Conservation (phyloP, 208 protist species). For the Trypanosoma vivax region DNA sequence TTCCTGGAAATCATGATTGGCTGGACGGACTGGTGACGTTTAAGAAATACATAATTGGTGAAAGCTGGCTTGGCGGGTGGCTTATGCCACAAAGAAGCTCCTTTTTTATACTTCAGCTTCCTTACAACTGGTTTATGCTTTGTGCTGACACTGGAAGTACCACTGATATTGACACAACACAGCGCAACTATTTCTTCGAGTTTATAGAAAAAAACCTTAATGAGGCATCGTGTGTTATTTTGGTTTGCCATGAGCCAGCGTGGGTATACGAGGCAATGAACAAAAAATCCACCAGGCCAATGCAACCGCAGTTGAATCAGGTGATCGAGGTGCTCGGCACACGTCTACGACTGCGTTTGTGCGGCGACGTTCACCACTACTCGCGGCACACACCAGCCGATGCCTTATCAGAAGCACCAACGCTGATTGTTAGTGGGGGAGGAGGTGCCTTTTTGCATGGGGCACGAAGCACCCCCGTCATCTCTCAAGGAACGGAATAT, state of each 20-base stretch:
- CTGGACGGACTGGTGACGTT: conserved; percentile 80
- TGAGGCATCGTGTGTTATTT: conserved; percentile 61
- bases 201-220: conserved; percentile 68
- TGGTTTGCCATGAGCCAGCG: conserved; percentile 59
- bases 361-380: conserved; percentile 88
- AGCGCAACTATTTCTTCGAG: conserved; percentile 81
- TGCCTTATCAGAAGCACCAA: conserved; percentile 45
- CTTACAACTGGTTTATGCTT: conserved; percentile 81
- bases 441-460: conserved; percentile 81
- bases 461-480: conserved; percentile 41
- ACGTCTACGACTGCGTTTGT: conserved; percentile 51
- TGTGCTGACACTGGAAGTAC: conserved; percentile 70
- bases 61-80: conserved; percentile 76
- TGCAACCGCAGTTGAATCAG: conserved; percentile 49
- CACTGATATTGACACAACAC: conserved; percentile 70
- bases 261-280: conserved; percentile 75
- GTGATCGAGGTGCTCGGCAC: conserved; percentile 54
- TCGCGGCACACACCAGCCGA: conserved; percentile 58
- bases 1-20: conserved; percentile 89
- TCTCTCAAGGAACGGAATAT: conserved; percentile 61
- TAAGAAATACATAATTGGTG: conserved; percentile 67
- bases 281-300: conserved; percentile 16
- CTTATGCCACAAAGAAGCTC: conserved; percentile 79
- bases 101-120: conserved; percentile 75
- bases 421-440: conserved; percentile 73